Evolutionary conservation across 2,329 filamentous ascomycete species (phyloP), one percentile per base, ranked within the genome.

Genomic region (Akanthomyces lecanii): DNA sequence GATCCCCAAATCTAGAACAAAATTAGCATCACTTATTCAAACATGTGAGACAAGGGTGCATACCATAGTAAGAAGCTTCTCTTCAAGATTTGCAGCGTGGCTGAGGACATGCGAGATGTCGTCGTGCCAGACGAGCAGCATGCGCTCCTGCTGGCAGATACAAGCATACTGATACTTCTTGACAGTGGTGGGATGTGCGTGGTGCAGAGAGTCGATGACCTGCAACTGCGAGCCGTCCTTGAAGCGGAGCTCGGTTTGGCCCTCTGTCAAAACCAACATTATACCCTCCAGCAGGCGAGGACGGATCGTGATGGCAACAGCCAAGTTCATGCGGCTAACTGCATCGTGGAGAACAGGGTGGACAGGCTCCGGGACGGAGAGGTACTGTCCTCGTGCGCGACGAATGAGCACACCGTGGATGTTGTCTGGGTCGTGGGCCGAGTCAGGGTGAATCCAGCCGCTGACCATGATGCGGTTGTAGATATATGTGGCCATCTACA

Each of bases 271-370:
- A 0, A 73, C 73, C n/a, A 73, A 70, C 64, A 81, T 73, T 42
- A 82, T 77, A 18, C 76, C 77, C 23, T 77, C 73, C 33, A 79
- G 78, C 62, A 79, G 79, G 52, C 80, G 75, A 1, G 78, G 78
- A 11, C 75, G 77, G 77, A 83, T 80, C 11, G 81, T 82, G 63
- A 82, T 74, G 16, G 78, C 79, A 40, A 81, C 78, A 18, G 74
- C 72, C 23, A 78, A 73, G 65, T 81, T 80, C 62, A 82, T 73
- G 58, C 74, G 75, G 59, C 76, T 74, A 7, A 80, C 75, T 8
- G 79, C 78, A 4, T 69, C 74, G 12, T 79, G 67, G 10, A 82
- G 71, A 11, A 73, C 66, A 18, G 71, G 71, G 56, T 76, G 71
- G 12, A 79, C 64, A 5, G 70, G 68, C 28, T 75, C 70, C 0